Evolutionary conservation across 257 asterid species (phyloP).

Genomic region (Petunia axillaris): DNA sequence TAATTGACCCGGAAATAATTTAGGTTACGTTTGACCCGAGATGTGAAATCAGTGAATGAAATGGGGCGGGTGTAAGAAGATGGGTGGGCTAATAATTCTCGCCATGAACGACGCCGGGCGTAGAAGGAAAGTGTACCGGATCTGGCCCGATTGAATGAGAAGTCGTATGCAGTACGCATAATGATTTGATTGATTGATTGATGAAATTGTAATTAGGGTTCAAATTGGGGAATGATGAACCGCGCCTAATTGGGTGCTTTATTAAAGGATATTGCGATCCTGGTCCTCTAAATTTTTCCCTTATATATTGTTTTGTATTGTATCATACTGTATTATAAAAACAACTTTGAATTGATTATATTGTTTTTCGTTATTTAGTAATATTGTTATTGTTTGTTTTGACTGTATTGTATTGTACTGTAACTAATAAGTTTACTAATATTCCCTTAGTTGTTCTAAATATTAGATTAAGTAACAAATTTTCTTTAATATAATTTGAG

Average conservation of each 20-base stretch:
- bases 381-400: constrained; percentile 30
- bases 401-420: no score
- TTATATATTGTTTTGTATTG: no score
- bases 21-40: constrained; percentile 57
- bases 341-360: no score
- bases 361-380: no score
- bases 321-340: no score
- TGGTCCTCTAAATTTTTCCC: no score
- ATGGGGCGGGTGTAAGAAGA: constrained; percentile 58
- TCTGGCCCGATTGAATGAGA: constrained; percentile 37
- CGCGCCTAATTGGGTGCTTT: no score
- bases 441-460: no score
- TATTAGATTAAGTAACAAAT: no score
- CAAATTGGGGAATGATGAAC: background rate
- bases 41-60: constrained; percentile 43
- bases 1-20: constrained; percentile 72
- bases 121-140: constrained; percentile 45
- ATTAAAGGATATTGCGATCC: no score
- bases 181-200: background rate
- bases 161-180: constrained; percentile 14
- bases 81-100: constrained; percentile 67
- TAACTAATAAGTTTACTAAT: no score
- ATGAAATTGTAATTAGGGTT: background rate
- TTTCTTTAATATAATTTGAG: no score
- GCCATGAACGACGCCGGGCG: constrained; percentile 75